phyloP scores from a whole-genome alignment of 1,284 basidiomycete species.

The Anthracocystis panici-leucophaei region DNA sequence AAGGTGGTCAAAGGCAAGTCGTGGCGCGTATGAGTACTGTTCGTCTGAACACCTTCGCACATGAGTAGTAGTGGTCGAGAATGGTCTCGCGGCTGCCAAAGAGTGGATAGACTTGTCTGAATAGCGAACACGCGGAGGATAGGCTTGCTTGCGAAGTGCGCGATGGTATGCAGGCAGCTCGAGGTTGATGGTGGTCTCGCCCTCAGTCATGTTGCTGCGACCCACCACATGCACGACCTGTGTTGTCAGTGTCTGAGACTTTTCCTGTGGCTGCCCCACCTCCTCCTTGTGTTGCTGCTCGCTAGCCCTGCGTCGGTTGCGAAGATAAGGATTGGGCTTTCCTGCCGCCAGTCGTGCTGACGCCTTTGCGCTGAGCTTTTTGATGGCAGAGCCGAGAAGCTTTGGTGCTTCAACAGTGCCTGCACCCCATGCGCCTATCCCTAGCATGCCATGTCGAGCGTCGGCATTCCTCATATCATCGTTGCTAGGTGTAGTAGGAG shows the following conservation, averaged over 20 bases:
- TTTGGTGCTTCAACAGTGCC: slow-evolving; percentile 1
- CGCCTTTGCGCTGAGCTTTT: slow-evolving; percentile 9
- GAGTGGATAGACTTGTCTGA: neutral
- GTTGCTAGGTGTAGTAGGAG: neutral
- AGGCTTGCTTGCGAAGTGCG: slow-evolving; percentile 30
- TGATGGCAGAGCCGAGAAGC: slow-evolving; percentile 8
- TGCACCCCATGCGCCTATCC: neutral
- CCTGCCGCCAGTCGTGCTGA: neutral
- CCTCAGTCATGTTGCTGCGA: neutral
- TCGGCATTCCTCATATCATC: neutral
- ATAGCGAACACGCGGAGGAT: slow-evolving; percentile 37
- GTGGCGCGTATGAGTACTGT: neutral
- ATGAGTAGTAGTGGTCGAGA: neutral
- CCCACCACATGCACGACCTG: neutral
- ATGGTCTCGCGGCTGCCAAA: neutral
- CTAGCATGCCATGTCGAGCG: neutral
- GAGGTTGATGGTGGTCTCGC: slow-evolving; percentile 4
- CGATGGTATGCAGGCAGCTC: slow-evolving; percentile 29
- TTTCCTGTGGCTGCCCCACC: neutral
- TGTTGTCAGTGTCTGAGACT: neutral
- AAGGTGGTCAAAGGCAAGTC: neutral
- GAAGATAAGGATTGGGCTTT: neutral
- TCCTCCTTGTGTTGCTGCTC: neutral
- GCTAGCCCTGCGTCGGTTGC: neutral
- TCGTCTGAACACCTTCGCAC: neutral